Percentiles rank a stretch among this genome's conserved stretches.
phyloP scores from a whole-genome alignment of 1,139 yeast species.

The Pneumocystis jirovecii region DNA sequence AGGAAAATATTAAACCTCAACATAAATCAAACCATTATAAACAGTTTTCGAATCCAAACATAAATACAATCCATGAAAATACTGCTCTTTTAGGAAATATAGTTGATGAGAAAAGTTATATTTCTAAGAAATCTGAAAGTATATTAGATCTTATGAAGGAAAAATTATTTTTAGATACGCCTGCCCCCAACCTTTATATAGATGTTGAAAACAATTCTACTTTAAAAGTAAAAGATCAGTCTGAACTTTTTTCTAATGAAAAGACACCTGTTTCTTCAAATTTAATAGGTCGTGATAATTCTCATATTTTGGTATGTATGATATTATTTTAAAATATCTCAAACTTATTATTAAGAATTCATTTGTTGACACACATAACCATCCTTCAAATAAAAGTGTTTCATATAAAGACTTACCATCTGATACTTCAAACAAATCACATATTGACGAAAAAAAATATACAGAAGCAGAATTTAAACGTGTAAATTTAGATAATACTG shows the following conservation, averaged over 20 bases:
- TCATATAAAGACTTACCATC: background rate
- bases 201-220: background rate
- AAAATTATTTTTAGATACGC: background rate
- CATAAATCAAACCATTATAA: background rate
- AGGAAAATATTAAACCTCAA: background rate
- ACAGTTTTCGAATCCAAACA: background rate
- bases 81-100: background rate
- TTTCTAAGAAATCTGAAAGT: background rate
- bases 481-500: background rate
- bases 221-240: background rate
- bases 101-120: background rate
- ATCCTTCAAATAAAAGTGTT: background rate
- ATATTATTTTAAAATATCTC: background rate
- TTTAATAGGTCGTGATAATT: background rate
- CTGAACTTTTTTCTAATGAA: background rate
- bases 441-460: background rate
- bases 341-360: background rate
- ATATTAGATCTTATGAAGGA: background rate
- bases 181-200: background rate
- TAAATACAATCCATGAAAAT: background rate
- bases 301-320: background rate
- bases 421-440: background rate
- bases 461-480: background rate
- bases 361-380: background rate
- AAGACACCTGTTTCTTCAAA: background rate